Evolutionary conservation across 805 yeast genomes (phyloP).

Genomic region (Spathaspora sp.): DNA sequence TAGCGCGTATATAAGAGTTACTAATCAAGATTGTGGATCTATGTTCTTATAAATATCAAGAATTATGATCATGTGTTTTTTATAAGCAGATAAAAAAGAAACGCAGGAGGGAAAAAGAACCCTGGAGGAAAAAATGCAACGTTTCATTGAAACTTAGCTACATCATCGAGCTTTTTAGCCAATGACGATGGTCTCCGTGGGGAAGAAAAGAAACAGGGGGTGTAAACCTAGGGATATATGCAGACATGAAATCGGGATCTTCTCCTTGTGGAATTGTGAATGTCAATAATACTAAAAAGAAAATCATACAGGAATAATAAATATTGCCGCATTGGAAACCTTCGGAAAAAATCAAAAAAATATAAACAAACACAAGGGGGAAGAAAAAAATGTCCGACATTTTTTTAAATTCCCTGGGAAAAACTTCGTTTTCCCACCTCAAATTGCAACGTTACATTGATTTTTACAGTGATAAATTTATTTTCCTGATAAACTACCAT

Average conservation of each 20-base stretch:
- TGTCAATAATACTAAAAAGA: background rate
- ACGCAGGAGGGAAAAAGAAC: background rate
- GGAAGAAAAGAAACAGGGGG: background rate
- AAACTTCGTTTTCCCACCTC: background rate
- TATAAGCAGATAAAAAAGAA: background rate
- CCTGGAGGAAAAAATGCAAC: background rate
- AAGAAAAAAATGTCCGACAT: background rate
- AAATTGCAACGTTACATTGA: constrained; percentile 12
- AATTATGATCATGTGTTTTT: background rate
- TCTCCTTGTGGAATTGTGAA: background rate
- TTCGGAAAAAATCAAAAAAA: background rate
- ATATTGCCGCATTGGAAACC: background rate
- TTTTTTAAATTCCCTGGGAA: background rate
- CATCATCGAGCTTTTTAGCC: background rate
- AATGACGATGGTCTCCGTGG: background rate
- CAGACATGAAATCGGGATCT: background rate
- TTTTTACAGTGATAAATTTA: background rate
- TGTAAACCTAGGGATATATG: background rate
- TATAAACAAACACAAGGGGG: background rate
- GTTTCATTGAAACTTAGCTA: background rate
- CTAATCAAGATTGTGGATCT: too few species aligned
- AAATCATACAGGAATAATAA: background rate
- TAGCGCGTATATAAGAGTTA: background rate
- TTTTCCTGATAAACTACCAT: background rate
- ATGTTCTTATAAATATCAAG: too few species aligned